Percentiles rank a stretch among this genome's conserved stretches.
Conservation (phyloP, 208 protist species). For the Acanthamoeba royreba region DNA sequence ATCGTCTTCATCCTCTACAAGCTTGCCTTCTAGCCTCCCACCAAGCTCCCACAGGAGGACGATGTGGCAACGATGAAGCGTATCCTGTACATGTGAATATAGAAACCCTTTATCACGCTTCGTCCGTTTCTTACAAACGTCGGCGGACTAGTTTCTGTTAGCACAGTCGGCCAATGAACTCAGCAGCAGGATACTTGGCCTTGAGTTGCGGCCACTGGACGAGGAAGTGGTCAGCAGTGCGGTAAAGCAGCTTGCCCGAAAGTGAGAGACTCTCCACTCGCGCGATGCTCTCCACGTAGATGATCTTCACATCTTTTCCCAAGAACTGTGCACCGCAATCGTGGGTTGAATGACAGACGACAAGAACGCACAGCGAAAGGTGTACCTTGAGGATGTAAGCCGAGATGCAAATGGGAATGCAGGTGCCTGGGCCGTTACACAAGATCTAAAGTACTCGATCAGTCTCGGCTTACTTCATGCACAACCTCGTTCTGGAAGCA, state of each 20-base stretch:
- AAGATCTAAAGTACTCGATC: slow-evolving; percentile 68
- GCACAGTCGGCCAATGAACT: slow-evolving; percentile 32
- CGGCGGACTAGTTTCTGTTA: too few species aligned
- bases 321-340: slow-evolving; percentile 10
- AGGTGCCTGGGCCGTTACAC: slow-evolving; percentile 82
- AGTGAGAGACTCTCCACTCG: slow-evolving; percentile 75
- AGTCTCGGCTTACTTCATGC: background rate
- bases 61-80: too few species aligned
- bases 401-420: slow-evolving; percentile 71
- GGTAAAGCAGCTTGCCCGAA: slow-evolving; percentile 68
- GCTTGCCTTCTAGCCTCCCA: too few species aligned
- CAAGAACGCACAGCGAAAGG: background rate
- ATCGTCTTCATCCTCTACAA: background rate
- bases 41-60: too few species aligned
- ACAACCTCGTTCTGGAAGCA: background rate
- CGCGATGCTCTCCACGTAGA: slow-evolving; percentile 79
- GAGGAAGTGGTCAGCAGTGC: slow-evolving; percentile 67
- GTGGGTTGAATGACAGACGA: background rate
- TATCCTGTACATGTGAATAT: too few species aligned
- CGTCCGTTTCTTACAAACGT: too few species aligned
- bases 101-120: too few species aligned
- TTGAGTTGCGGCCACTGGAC: slow-evolving; percentile 77
- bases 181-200: slow-evolving; percentile 28
- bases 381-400: slow-evolving; percentile 53
- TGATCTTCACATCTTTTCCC: slow-evolving; percentile 45